A percentile compares a stretch with the other conserved stretches of the same genome.
phyloP scores from a whole-genome alignment of 1,284 basidiomycete genomes.

The Ustilago bromivora region DNA sequence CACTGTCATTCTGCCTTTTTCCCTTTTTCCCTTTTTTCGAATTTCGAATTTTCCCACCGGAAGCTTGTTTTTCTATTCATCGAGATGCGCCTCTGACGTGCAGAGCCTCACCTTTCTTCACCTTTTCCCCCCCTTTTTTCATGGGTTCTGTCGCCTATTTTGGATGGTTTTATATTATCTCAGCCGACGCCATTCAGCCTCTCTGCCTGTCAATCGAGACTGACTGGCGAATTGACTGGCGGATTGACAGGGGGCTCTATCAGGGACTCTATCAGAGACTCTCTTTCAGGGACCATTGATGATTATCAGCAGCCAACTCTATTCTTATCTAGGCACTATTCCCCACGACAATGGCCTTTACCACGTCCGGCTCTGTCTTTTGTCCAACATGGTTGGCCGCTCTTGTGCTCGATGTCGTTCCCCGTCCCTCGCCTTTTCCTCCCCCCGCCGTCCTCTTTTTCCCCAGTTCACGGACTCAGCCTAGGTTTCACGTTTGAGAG shows the following conservation, averaged over 20 bases:
- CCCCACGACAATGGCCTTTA: neutral
- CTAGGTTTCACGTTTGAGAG: neutral
- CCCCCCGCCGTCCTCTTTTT: neutral
- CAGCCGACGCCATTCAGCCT: too few species aligned
- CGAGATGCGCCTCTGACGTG: slow-evolving; percentile 14
- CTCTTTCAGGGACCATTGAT: neutral
- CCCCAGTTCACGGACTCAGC: too few species aligned
- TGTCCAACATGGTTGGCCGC: too few species aligned
- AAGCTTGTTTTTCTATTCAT: slow-evolving; percentile 9
- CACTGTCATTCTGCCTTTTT: neutral
- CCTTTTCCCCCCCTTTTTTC: neutral
- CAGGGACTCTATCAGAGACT: neutral
- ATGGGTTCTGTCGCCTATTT: neutral
- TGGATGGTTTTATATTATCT: neutral
- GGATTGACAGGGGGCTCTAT: slow-evolving; percentile 1
- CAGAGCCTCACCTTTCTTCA: neutral
- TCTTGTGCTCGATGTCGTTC: too few species aligned
- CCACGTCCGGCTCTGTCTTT: too few species aligned
- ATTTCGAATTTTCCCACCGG: neutral
- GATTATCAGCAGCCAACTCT: neutral
- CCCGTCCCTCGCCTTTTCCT: too few species aligned
- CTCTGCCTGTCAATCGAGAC: too few species aligned
- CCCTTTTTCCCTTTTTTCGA: neutral
- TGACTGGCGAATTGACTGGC: too few species aligned
- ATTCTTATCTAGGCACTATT: neutral